Conservation (phyloP, 2,329 filamentous ascomycete species). For the Trichoderma atroviride region DNA sequence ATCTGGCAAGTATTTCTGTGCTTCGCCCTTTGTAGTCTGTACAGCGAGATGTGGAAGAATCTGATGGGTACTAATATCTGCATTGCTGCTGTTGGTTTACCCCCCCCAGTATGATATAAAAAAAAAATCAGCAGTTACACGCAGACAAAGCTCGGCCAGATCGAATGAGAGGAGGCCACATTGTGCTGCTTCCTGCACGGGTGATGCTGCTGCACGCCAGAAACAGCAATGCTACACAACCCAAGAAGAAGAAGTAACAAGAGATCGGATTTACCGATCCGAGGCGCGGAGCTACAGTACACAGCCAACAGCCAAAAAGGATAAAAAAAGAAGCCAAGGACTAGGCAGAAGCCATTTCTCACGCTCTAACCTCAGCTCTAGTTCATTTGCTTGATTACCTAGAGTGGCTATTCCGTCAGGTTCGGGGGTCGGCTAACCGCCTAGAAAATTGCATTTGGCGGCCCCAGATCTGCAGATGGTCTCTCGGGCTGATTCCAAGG, state of each 20-base stretch:
- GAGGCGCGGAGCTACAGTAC: not conserved
- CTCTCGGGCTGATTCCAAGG: not conserved
- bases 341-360: slow-evolving; percentile 15
- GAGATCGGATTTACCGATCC: slow-evolving; percentile 12
- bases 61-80: not conserved
- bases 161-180: slow-evolving; percentile 19
- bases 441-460: not conserved
- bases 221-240: not conserved
- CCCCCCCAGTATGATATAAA: not conserved
- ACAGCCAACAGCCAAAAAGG: not conserved
- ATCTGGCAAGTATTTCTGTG: not conserved
- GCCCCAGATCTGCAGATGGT: not conserved
- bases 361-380: not conserved
- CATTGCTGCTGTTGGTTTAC: not conserved
- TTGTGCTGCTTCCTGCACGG: slow-evolving; percentile 9
- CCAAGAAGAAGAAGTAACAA: not conserved
- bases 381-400: no score
- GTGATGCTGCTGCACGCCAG: not conserved
- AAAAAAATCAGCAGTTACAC: not conserved
- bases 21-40: not conserved
- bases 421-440: not conserved
- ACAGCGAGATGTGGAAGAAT: not conserved
- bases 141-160: not conserved
- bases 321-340: not conserved
- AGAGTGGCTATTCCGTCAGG: not conserved